phyloP scores from a whole-genome alignment of 257 asterid species.

The Penstemon davidsonii region DNA sequence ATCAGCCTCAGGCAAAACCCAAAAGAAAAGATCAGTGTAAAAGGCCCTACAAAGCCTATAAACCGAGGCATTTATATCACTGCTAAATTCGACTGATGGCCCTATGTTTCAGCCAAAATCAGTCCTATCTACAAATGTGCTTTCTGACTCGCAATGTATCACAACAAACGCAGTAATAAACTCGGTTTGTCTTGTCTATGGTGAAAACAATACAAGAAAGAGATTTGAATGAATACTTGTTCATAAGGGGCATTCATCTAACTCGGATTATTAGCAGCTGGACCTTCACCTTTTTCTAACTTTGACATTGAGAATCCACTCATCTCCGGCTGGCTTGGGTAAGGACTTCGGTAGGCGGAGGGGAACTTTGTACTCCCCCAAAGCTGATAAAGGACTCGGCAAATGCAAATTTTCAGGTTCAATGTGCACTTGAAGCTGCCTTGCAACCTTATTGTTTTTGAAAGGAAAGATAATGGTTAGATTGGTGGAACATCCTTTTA shows the following conservation, averaged over 20 bases:
- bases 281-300: conserved; percentile 48
- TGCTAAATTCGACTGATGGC: too few relatives aligned
- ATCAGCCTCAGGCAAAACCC: too few relatives aligned
- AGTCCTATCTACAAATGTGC: neutral
- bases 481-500: neutral
- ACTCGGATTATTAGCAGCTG: neutral
- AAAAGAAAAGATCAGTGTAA: too few relatives aligned
- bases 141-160: neutral
- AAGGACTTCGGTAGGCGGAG: conserved; percentile 56
- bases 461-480: neutral
- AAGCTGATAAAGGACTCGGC: conserved; percentile 44
- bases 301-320: conserved; percentile 56
- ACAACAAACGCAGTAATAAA: neutral
- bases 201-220: too few relatives aligned
- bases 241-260: too few relatives aligned
- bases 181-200: neutral
- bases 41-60: too few relatives aligned
- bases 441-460: conserved; percentile 37
- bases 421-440: conserved; percentile 49
- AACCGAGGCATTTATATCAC: too few relatives aligned
- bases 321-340: conserved; percentile 56
- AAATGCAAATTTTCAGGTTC: conserved; percentile 51
- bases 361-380: conserved; percentile 60
- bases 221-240: too few relatives aligned
- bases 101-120: too few relatives aligned